Base-by-base conservation (phyloP, 2,329 filamentous ascomycete species). In the Sporothrix protearum region DNA sequence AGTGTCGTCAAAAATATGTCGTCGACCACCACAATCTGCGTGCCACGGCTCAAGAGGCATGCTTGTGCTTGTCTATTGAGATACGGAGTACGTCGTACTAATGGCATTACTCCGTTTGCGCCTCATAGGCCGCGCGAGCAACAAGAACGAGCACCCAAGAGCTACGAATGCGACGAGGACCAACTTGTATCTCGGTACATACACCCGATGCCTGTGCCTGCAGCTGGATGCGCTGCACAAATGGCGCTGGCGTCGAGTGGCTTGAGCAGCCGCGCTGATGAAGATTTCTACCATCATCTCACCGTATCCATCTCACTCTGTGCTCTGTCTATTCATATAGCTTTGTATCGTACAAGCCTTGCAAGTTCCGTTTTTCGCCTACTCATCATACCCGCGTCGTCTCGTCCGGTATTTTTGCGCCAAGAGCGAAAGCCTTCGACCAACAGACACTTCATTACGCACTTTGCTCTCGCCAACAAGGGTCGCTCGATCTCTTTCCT, bases 101-200 rank as follows among this genome's bases (percentile, higher is more conserved):
- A 47, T 47, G 14, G 42, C 63, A 33, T 49, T 67, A 22, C 47
- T 53, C 25, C 64, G 28, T 39, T 28, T 33, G 47, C 45, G 59
- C 45, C 59, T 63, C 59, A 53, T 39, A 51, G 49, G 63, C 45
- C 19, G 64, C 53, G 64, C 64, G 42, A 66, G 7, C n/a, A 42
- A 2, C 55, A 33, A 9, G 49, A 19, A 30, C 51, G 22, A 2
- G 7, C 53, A 36, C 33, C 8, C 33, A 36, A 8, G 33, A 36
- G 33, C 33, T 8, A 36, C 8, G 33, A 36, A 8, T 42, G 6
- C 7, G 6, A 42, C 39, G 39, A 14, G 39, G 2, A 42, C 12
- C 39, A 47, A 3, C 19, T 47, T 47, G 42, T 16, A 42, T 28
- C 16, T 19, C 45, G 14, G 25, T 28, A 16, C 28, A 51, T 22